These are phyloP conservation scores for Candida parachauliodes DNA, from an alignment of 805 yeast genomes.

Conservation along the genomic window DNA sequence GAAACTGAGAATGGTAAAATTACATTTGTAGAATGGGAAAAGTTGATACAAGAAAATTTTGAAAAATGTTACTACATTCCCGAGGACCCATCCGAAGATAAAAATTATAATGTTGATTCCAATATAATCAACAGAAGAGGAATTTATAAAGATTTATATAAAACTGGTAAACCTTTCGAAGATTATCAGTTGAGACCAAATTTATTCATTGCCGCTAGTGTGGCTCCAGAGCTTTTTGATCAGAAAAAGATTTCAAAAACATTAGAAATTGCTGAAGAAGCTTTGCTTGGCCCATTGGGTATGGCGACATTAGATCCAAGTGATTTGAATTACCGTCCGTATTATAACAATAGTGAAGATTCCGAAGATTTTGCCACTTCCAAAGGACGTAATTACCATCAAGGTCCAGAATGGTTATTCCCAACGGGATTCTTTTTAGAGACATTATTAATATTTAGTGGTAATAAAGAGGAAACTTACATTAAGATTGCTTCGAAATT, in stretches of 20 bases:
- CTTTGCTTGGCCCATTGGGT: slow-evolving; percentile 85
- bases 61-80: slow-evolving; percentile 82
- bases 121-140: slow-evolving; percentile 82
- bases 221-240: slow-evolving; percentile 87
- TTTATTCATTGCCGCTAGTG: slow-evolving; percentile 89
- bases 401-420: slow-evolving; percentile 99
- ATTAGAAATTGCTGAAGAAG: slow-evolving; percentile 64
- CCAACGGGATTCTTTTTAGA: slow-evolving; percentile 81
- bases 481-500: slow-evolving; percentile 54
- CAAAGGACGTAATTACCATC: slow-evolving; percentile 95
- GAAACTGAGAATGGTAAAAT: slow-evolving; percentile 57
- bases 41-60: slow-evolving; percentile 63
- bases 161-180: slow-evolving; percentile 82
- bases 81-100: slow-evolving; percentile 55
- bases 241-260: slow-evolving; percentile 60
- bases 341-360: slow-evolving; percentile 78
- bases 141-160: slow-evolving; percentile 82
- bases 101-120: slow-evolving; percentile 56
- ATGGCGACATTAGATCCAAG: slow-evolving; percentile 90
- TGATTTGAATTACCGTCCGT: slow-evolving; percentile 88
- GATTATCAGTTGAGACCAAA: slow-evolving; percentile 93
- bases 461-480: slow-evolving; percentile 37
- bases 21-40: slow-evolving; percentile 68
- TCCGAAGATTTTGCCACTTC: slow-evolving; percentile 85
- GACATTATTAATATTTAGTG: slow-evolving; percentile 60